Evolutionary conservation across 176 grass and related monocot genomes (phyloP), one percentile per base, ranked within the genome.

Genomic region (Oryza meridionalis): DNA sequence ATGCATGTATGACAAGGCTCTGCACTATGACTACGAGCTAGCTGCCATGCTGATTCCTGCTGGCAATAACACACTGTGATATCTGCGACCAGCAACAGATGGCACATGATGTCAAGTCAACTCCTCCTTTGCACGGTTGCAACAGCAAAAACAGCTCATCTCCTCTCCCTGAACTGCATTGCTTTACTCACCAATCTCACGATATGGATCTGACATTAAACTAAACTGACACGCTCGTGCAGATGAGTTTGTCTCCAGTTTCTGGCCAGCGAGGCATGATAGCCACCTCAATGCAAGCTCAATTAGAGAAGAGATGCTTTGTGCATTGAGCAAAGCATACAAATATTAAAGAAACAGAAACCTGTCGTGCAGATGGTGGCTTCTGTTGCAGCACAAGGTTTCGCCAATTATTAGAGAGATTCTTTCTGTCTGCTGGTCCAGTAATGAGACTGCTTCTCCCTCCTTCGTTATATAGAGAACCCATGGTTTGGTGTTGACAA

Each of bases 391-490:
- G 58, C 19, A 24, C 58, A 62, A 62, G 1, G n/a, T 9, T 24
- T 62, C n/a, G 58, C 74, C 22, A 38, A 58, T 50, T 51, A 33
- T 64, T 29, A 6, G 9, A 22, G 59, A 33, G 65, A 77, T 86
- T 90, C 72, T 82, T 77, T 11, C 58, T 82, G 65, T 77, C 77
- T 72, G 4, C 53, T 71, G 12, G 47, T 24, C 47, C 66, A 79
- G 40, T 6, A 21, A 40, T 70, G 42, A 21, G 11, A 65, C 13
- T 49, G 21, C 78, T 86, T 85, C 49, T 55, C 12, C 35, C 64
- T 70, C 51, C 64, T 76, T 87, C 3, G 27, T 81, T 81, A 90
- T 85, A 82, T 65, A 21, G 71, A 27, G 27, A 89, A 58, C 16
- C 58, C 67, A 72, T 31, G 65, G 86, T 16, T 11, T 7, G 53